Evolutionary conservation across 2,329 filamentous ascomycete species (phyloP).

Genomic region (Monilinia aucupariae): DNA sequence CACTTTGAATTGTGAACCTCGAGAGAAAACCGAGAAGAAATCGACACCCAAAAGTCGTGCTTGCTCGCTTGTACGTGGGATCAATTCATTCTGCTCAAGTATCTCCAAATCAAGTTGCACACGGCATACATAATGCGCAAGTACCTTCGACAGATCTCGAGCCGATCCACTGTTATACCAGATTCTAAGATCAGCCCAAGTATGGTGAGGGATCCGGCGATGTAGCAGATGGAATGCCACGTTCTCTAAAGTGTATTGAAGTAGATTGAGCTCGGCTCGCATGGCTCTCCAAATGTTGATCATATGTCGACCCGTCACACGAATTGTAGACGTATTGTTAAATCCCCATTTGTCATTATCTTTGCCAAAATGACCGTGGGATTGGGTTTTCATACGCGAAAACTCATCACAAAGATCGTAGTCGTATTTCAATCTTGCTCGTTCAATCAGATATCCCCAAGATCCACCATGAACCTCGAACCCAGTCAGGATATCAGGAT

Average conservation of each 20-base stretch:
- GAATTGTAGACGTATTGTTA: slow-evolving; percentile 85
- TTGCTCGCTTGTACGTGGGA: slow-evolving; percentile 87
- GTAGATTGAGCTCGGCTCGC: slow-evolving; percentile 81
- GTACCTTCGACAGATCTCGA: slow-evolving; percentile 64
- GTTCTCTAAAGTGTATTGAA: slow-evolving; percentile 96
- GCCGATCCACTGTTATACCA: slow-evolving; percentile 73
- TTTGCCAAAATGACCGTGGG: slow-evolving; percentile 77
- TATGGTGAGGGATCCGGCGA: slow-evolving; percentile 80
- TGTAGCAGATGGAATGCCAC: slow-evolving; percentile 89
- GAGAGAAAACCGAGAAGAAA: slow-evolving; percentile 92
- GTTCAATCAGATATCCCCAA: slow-evolving; percentile 94
- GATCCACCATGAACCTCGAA: slow-evolving; percentile 92
- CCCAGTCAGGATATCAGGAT: slow-evolving; percentile 89
- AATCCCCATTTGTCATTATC: slow-evolving; percentile 90
- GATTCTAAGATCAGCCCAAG: slow-evolving; percentile 67
- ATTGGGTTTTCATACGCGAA: slow-evolving; percentile 78
- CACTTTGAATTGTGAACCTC: slow-evolving; percentile 96
- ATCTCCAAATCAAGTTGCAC: slow-evolving; percentile 85
- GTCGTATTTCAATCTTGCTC: slow-evolving; percentile 79
- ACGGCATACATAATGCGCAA: slow-evolving; percentile 72
- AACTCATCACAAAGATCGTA: slow-evolving; percentile 88
- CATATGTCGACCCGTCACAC: slow-evolving; percentile 89
- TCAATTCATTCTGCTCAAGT: slow-evolving; percentile 80
- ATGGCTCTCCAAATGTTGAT: slow-evolving; percentile 98
- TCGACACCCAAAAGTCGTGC: slow-evolving; percentile 88